Evolutionary conservation across 805 yeast genomes (phyloP), one percentile per base, ranked within the genome.

Genomic region (Barnettozyma salicaria): DNA sequence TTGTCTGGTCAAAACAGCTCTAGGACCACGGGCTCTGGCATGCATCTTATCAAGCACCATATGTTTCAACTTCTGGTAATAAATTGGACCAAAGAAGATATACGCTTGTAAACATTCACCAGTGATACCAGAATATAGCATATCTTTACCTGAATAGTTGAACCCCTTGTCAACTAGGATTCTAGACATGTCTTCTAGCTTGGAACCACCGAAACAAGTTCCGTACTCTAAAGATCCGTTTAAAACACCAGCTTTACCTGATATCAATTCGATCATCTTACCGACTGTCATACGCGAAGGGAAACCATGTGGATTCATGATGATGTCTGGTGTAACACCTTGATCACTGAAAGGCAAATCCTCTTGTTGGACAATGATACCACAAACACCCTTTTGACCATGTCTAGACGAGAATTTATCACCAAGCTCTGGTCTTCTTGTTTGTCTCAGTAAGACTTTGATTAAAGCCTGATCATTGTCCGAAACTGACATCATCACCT

Each of bases 261-360:
- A 83, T 18, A 92, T 83, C 44, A 90, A 70, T 61, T 92, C 98
- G 48, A 92, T 78, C 97, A 92, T 90, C 63, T 92, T 92, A 42
- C 98, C 98, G 14, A 92, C 97, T 27, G 98, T 92, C 98, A 92
- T 92, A 74, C 98, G 95, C 24, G 97, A 90, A 45, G 98, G 98
- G 80, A 90, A 92, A 67, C 97, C 98, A 61, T 90, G 98, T 2
- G 98, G 98, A 57, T 90, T 90, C 97, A 90, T 90, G 55, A 90
- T 90, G 47, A 90, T 89, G 65, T 90, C 98, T 0, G 98, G 98
- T 4, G 77, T 69, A 19, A 92, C 74, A 58, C 98, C 98, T 41
- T 79, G 74, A 51, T 92, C 97, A 56, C 80, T 86, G 63, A 90
- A 90, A 11, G 98, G 98, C 72, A 90, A 71, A 55, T 90, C 98